Evolutionary conservation across 805 yeast species (phyloP).

Genomic region (Lachancea kluyveri): DNA sequence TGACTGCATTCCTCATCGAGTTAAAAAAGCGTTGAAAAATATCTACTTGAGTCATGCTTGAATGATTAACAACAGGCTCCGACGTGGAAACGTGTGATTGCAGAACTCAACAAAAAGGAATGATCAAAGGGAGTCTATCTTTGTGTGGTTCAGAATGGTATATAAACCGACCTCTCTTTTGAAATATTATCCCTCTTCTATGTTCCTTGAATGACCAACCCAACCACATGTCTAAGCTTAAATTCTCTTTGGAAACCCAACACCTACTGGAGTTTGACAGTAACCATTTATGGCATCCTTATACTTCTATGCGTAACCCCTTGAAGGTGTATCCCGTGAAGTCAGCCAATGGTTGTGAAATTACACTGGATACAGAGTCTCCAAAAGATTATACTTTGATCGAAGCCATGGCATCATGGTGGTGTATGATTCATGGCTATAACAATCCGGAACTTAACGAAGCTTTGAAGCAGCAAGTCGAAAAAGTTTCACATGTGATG

Average conservation of each 20-base stretch:
- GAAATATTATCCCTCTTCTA: too few relatives aligned
- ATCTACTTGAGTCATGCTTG: too few relatives aligned
- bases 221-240: not conserved
- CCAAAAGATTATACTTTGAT: constrained; percentile 12
- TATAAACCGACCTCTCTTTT: too few relatives aligned
- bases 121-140: too few relatives aligned
- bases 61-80: too few relatives aligned
- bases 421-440: constrained; percentile 31
- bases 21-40: too few relatives aligned
- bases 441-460: constrained; percentile 22
- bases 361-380: constrained; percentile 14
- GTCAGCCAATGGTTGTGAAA: constrained; percentile 18
- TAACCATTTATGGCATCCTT: constrained; percentile 30
- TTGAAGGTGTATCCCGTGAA: constrained; percentile 21
- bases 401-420: constrained; percentile 32
- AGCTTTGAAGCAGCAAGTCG: constrained; percentile 30
- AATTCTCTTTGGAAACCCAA: constrained; percentile 4
- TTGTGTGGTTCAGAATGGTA: too few relatives aligned
- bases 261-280: constrained; percentile 17
- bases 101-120: too few relatives aligned
- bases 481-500: constrained; percentile 27
- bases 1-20: too few relatives aligned
- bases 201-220: too few relatives aligned
- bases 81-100: too few relatives aligned
- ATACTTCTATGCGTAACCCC: constrained; percentile 24